Evolutionary conservation across 345 rosid species (phyloP).

Genomic region (Linum trigynum): DNA sequence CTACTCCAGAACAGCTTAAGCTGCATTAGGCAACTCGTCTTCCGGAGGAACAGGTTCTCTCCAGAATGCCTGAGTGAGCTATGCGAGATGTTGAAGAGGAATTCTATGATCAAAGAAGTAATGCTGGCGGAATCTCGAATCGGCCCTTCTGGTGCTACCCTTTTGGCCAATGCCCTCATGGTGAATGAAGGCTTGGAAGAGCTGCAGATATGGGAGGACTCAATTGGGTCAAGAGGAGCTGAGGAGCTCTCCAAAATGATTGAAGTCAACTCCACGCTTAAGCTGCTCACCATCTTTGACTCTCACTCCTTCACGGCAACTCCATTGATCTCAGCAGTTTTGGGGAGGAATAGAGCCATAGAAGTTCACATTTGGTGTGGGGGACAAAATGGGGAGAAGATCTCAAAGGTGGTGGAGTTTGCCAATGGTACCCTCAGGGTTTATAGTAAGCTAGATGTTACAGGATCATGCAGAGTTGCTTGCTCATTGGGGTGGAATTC

Average conservation of each 20-base stretch:
- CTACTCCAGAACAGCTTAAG: constrained; percentile 44
- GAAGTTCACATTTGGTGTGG: constrained; percentile 88
- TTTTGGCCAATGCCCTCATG: constrained; percentile 59
- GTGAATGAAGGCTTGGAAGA: constrained; percentile 69
- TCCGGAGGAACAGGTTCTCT: constrained; percentile 44
- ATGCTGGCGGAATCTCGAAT: constrained; percentile 46
- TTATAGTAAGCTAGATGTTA: constrained; percentile 42
- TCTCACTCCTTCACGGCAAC: constrained; percentile 56
- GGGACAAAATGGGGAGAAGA: constrained; percentile 38
- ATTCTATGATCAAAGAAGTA: constrained; percentile 48
- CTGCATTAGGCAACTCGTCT: constrained; percentile 49
- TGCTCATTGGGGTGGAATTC: constrained; percentile 70
- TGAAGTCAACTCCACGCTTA: constrained; percentile 69
- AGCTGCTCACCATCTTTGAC: constrained; percentile 66
- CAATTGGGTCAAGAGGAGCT: constrained; percentile 80
- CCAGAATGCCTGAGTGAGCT: constrained; percentile 48
- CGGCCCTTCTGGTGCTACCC: constrained; percentile 49
- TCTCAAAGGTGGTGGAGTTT: constrained; percentile 76
- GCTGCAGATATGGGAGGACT: constrained; percentile 92
- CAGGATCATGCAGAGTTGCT: constrained; percentile 75
- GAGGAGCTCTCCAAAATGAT: constrained; percentile 95
- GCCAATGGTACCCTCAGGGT: constrained; percentile 49
- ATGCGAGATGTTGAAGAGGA: constrained; percentile 46
- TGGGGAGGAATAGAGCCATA: constrained; percentile 65
- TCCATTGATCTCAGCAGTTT: constrained; percentile 79